Evolutionary conservation across 129 eudicot genomes (phyloP).

Genomic region (Tagetes erecta): DNA sequence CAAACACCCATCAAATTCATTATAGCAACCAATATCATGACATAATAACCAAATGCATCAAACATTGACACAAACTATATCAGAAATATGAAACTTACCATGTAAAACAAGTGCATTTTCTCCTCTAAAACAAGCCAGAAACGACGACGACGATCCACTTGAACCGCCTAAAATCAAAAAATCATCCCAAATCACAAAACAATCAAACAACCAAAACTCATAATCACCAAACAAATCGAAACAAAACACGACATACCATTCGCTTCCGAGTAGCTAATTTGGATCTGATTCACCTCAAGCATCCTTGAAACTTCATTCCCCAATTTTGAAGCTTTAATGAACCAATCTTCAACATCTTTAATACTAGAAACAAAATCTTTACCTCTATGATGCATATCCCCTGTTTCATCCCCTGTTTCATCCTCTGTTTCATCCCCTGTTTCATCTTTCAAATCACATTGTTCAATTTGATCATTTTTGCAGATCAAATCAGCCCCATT

Average conservation of each 20-base stretch:
- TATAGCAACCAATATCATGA: neutral
- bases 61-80: neutral
- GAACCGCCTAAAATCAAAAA: constrained; percentile 52
- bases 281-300: constrained; percentile 85
- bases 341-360: constrained; percentile 75
- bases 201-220: neutral
- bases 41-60: neutral
- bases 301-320: constrained; percentile 83
- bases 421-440: constrained; percentile 33
- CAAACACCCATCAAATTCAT: neutral
- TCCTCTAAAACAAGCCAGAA: constrained; percentile 61
- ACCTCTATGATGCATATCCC: constrained; percentile 58
- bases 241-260: constrained; percentile 46
- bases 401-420: constrained; percentile 72
- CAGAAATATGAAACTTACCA: constrained; percentile 42
- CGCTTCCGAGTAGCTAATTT: constrained; percentile 65
- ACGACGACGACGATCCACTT: constrained; percentile 37
- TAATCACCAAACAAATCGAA: neutral
- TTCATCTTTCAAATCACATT: constrained; percentile 30
- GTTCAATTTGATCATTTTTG: constrained; percentile 31
- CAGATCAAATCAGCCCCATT: constrained; percentile 4
- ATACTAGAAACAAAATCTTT: constrained; percentile 80
- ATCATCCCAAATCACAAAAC: neutral
- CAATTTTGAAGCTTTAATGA: constrained; percentile 77
- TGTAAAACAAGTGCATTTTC: constrained; percentile 40